Conservation (phyloP, 108 stramenopile genomes). For the Schizochytrium sp. region DNA sequence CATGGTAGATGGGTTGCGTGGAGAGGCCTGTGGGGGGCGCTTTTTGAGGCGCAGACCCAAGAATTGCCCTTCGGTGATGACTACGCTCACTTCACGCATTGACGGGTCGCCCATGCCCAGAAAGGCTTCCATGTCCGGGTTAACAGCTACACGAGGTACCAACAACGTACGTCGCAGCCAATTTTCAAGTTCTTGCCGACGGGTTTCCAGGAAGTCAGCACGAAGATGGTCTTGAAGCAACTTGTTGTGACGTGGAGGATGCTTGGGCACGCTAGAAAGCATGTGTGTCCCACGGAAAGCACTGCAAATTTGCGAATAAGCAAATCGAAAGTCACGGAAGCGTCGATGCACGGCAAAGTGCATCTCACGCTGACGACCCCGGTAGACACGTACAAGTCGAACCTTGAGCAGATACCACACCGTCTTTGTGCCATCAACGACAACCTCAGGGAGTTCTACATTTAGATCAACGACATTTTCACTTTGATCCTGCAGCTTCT, state of each 20-base stretch:
- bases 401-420: slow-evolving; percentile 53
- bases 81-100: slow-evolving; percentile 25
- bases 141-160: neutral
- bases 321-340: slow-evolving; percentile 57
- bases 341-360: slow-evolving; percentile 29
- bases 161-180: slow-evolving; percentile 37
- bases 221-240: slow-evolving; percentile 20
- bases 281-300: slow-evolving; percentile 40
- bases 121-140: slow-evolving; percentile 51
- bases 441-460: slow-evolving; percentile 7
- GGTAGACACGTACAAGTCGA: slow-evolving; percentile 8
- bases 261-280: slow-evolving; percentile 27
- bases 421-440: slow-evolving; percentile 12
- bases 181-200: slow-evolving; percentile 44
- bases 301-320: slow-evolving; percentile 37
- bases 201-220: slow-evolving; percentile 10
- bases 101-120: slow-evolving; percentile 50
- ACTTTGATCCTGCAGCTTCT: slow-evolving; percentile 1
- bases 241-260: slow-evolving; percentile 18
- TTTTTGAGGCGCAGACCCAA: slow-evolving; percentile 24
- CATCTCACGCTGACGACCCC: slow-evolving; percentile 9
- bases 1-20: neutral
- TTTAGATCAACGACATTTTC: neutral
- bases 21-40: slow-evolving; percentile 3
- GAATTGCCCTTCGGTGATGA: neutral